These are phyloP conservation scores for Didymella sp. DNA, from an alignment of 2,329 filamentous ascomycete genomes.

Conservation along the genomic window DNA sequence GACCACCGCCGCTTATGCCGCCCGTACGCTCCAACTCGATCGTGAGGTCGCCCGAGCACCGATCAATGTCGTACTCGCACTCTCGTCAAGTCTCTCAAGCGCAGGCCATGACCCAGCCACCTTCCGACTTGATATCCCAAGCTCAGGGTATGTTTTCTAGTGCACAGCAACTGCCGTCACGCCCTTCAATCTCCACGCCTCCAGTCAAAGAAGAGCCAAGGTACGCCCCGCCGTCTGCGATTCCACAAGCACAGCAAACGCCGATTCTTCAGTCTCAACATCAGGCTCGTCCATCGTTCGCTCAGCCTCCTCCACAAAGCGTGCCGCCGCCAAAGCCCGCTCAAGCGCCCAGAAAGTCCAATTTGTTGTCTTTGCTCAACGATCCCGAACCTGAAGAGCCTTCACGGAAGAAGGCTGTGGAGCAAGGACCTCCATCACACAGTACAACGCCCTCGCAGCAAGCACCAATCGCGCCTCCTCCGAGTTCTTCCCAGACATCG, in stretches of 20 bases:
- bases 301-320: constrained; percentile 29
- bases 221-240: constrained; percentile 31
- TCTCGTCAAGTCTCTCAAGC: constrained; percentile 36
- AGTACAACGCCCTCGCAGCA: constrained; percentile 47
- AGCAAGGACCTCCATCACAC: constrained; percentile 44
- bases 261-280: constrained; percentile 31
- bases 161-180: constrained; percentile 34
- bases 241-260: constrained; percentile 30
- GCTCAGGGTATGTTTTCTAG: constrained; percentile 24
- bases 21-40: constrained; percentile 37
- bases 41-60: constrained; percentile 42
- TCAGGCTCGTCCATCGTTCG: constrained; percentile 30
- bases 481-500: constrained; percentile 32
- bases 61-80: constrained; percentile 40
- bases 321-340: constrained; percentile 36
- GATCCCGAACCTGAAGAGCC: constrained; percentile 48
- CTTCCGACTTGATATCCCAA: constrained; percentile 32
- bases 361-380: constrained; percentile 49
- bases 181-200: constrained; percentile 37
- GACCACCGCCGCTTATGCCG: constrained; percentile 29
- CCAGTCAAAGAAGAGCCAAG: constrained; percentile 47
- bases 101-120: constrained; percentile 32
- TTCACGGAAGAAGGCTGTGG: constrained; percentile 42
- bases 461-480: constrained; percentile 42
- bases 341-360: constrained; percentile 47